Evolutionary conservation across 768 basidiomycete genomes (phyloP).

Genomic region (Naganishia vishniacii): DNA sequence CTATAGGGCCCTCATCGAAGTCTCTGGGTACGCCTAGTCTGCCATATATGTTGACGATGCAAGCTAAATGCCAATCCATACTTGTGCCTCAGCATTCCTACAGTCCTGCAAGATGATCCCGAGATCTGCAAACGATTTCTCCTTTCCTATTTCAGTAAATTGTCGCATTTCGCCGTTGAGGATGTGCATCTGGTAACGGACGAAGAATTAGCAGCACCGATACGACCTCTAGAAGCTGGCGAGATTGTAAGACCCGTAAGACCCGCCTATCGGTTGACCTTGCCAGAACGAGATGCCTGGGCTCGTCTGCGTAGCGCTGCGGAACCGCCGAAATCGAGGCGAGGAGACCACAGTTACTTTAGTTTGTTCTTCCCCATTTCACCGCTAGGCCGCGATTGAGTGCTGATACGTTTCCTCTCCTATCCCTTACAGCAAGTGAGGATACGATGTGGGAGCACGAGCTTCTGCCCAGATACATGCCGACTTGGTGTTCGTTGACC

Average conservation of each 20-base stretch:
- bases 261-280: neutral
- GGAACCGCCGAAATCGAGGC: neutral
- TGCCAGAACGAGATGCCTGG: neutral
- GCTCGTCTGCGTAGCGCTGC: neutral
- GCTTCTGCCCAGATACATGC: neutral
- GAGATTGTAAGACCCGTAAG: neutral
- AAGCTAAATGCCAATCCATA: neutral
- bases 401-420: neutral
- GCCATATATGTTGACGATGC: neutral
- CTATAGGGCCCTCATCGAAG: neutral
- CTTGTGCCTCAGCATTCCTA: neutral
- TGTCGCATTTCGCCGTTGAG: neutral
- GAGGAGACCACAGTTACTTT: neutral
- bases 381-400: neutral
- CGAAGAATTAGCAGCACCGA: neutral
- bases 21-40: neutral
- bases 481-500: neutral
- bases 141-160: neutral
- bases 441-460: neutral
- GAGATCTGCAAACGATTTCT: neutral
- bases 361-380: neutral
- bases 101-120: neutral
- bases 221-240: neutral
- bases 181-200: neutral
- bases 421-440: neutral